phyloP scores from a whole-genome alignment of 257 asterid species.

The Buddleja alternifolia region DNA sequence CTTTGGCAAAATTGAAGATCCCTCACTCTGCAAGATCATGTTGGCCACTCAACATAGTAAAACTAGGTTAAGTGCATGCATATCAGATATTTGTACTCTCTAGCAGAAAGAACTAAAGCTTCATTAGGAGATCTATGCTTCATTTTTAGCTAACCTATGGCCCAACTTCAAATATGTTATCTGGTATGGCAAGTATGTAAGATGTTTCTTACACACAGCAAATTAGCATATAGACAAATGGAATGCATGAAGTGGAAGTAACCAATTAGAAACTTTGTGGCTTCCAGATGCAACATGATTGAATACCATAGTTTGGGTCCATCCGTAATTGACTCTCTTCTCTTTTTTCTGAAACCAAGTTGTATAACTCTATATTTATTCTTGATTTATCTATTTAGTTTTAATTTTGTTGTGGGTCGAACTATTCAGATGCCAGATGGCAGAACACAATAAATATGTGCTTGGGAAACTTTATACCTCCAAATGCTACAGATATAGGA shows the following conservation, averaged over 20 bases:
- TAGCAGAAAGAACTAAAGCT: constrained; percentile 16
- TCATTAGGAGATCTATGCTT: constrained; percentile 4
- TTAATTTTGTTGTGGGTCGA: neutral
- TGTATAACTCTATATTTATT: no score
- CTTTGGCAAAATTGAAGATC: constrained; percentile 7
- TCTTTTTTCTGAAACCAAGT: no score
- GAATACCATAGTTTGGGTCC: no score
- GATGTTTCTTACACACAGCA: no score
- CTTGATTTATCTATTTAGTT: no score
- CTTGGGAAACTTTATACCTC: constrained; percentile 56
- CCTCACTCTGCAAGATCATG: constrained; percentile 15
- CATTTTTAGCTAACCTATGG: constrained; percentile 5
- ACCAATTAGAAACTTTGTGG: no score
- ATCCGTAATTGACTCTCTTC: no score
- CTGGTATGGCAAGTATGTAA: constrained; percentile 11
- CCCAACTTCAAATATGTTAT: neutral
- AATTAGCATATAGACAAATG: no score
- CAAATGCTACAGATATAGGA: constrained; percentile 78
- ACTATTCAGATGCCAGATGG: constrained; percentile 3
- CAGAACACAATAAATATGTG: constrained; percentile 15
- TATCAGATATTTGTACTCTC: neutral
- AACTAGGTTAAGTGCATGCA: neutral
- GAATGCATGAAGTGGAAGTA: no score
- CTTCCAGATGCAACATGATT: no score
- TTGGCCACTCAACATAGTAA: constrained; percentile 6